phyloP scores from a whole-genome alignment of 2,329 filamentous ascomycete species.

The Aspergillus quadricinctus region DNA sequence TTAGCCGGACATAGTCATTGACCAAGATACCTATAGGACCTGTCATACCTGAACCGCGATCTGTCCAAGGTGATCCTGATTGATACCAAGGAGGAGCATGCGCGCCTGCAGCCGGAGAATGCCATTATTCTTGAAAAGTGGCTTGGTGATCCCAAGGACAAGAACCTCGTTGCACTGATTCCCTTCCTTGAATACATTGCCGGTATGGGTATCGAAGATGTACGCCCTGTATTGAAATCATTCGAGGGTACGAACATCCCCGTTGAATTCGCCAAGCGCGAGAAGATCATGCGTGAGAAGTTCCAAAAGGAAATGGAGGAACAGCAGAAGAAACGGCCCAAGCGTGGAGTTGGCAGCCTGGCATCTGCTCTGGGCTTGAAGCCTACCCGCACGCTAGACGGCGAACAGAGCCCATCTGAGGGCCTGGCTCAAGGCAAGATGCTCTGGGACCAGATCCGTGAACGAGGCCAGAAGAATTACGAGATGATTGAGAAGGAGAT shows the following conservation, averaged over 20 bases:
- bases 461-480: conserved; percentile 87
- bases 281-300: conserved; percentile 77
- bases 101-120: conserved; percentile 91
- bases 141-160: conserved; percentile 78
- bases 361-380: conserved; percentile 75
- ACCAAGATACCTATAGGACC: conserved; percentile 57
- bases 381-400: conserved; percentile 56
- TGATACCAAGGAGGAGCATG: conserved; percentile 78
- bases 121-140: conserved; percentile 88
- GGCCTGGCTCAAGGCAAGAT: conserved; percentile 91
- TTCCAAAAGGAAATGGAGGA: conserved; percentile 74
- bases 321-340: conserved; percentile 60
- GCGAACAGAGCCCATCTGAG: conserved; percentile 67
- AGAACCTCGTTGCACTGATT: conserved; percentile 80
- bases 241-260: conserved; percentile 89
- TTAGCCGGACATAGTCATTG: not conserved
- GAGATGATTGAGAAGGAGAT: conserved; percentile 87
- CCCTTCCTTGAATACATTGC: conserved; percentile 97
- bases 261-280: conserved; percentile 80
- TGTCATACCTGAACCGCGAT: conserved; percentile 96
- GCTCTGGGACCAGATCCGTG: conserved; percentile 89
- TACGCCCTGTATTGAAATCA: conserved; percentile 78
- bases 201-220: conserved; percentile 86
- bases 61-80: conserved; percentile 92
- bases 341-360: conserved; percentile 61